These are phyloP conservation scores for Dioscorea cayenensis DNA, from an alignment of 116 monocot species.

Conservation along the genomic window DNA sequence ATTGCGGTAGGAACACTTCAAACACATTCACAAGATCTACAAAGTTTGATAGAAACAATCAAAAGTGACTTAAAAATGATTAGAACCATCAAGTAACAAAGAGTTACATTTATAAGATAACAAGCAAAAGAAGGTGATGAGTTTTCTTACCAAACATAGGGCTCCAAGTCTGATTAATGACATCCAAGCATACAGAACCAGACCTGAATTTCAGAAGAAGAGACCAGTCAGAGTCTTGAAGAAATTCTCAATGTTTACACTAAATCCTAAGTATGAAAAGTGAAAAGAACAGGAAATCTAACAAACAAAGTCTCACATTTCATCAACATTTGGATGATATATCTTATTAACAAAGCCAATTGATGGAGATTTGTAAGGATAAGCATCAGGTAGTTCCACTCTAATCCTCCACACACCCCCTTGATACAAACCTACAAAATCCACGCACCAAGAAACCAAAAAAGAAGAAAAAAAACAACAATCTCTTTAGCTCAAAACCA, in stretches of 20 bases:
- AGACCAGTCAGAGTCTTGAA: background rate
- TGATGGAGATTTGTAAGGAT: slow-evolving; percentile 81
- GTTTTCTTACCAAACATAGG: slow-evolving; percentile 69
- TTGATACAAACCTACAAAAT: slow-evolving; percentile 55
- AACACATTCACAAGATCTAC: slow-evolving; percentile 77
- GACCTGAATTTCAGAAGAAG: slow-evolving; percentile 22
- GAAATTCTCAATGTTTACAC: background rate
- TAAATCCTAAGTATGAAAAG: background rate
- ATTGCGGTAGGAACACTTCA: slow-evolving; percentile 72
- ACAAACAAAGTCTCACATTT: slow-evolving; percentile 38
- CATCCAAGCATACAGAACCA: slow-evolving; percentile 63
- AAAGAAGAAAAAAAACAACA: background rate
- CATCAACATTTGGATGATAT: slow-evolving; percentile 65
- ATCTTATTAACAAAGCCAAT: slow-evolving; percentile 76
- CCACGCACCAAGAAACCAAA: background rate
- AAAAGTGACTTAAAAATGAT: background rate
- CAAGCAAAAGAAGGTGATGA: background rate
- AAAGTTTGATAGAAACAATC: slow-evolving; percentile 6
- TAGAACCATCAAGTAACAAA: background rate
- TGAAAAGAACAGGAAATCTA: background rate
- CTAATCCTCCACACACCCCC: slow-evolving; percentile 73
- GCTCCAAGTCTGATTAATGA: slow-evolving; percentile 70
- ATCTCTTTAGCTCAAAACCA: background rate
- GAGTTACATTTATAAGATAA: background rate
- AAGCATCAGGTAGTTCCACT: slow-evolving; percentile 65